These are phyloP conservation scores for Straminergon stramineum DNA, from an alignment of 225 moss, liverwort and hornwort genomes.

Conservation along the genomic window DNA sequence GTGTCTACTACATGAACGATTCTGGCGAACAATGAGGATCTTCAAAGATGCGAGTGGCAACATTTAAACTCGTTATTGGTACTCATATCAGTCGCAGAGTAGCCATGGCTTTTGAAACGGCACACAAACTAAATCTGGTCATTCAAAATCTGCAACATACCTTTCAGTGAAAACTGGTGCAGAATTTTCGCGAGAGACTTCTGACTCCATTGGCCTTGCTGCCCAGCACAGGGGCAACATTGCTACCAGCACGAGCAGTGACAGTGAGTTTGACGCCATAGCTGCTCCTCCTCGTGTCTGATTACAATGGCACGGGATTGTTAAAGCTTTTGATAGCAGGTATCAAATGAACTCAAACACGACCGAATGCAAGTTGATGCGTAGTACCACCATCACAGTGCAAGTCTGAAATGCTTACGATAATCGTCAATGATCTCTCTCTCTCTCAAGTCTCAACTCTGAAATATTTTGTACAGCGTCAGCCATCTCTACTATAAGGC, in stretches of 20 bases:
- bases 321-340: not conserved
- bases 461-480: not conserved
- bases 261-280: slow-evolving; percentile 11
- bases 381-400: not conserved
- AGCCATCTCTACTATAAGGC: not conserved
- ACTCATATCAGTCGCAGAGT: not conserved
- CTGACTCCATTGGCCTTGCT: not conserved
- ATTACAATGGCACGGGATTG: not conserved
- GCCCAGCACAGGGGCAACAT: slow-evolving; percentile 9
- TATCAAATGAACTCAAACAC: not conserved
- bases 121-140: not conserved
- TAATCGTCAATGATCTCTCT: not conserved
- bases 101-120: not conserved
- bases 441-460: not conserved
- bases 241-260: slow-evolving; percentile 4
- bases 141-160: not conserved
- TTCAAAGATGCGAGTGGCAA: not conserved
- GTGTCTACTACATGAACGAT: not conserved
- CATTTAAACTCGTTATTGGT: too few species aligned
- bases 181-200: not conserved
- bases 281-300: slow-evolving; percentile 10
- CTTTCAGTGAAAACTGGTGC: not conserved
- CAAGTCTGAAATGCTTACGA: not conserved
- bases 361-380: not conserved
- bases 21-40: not conserved